Percentiles rank a stretch among this genome's conserved stretches.
phyloP scores from a whole-genome alignment of 345 rosid species.

The Melaleuca alternifolia region DNA sequence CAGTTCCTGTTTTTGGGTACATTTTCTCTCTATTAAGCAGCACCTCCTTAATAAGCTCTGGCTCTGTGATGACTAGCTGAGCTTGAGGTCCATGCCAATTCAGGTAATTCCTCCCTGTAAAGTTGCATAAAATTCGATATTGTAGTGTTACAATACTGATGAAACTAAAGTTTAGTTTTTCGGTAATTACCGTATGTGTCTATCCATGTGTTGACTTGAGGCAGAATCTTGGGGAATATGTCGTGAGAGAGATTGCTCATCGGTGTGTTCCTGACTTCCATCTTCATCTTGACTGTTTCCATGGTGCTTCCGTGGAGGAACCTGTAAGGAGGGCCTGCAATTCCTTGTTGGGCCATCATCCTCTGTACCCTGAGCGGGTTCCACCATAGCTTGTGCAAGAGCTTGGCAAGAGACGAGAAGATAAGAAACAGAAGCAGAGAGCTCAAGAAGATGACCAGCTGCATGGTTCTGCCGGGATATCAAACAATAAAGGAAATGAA shows the following conservation, averaged over 20 bases:
- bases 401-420: background rate
- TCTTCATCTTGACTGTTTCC: background rate
- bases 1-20: background rate
- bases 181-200: background rate
- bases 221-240: background rate
- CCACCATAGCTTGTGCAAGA: conserved; percentile 8
- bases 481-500: background rate
- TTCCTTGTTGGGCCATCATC: conserved; percentile 5
- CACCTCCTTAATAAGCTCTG: background rate
- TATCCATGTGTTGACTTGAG: conserved; percentile 1
- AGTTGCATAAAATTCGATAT: background rate
- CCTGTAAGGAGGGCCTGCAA: conserved; percentile 2
- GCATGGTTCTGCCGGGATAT: background rate
- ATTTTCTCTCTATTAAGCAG: conserved; percentile 12
- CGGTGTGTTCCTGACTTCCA: background rate
- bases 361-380: background rate
- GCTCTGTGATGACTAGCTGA: background rate
- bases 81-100: background rate
- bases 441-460: background rate
- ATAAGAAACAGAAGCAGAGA: background rate
- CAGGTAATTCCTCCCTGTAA: background rate
- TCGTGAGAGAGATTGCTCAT: conserved; percentile 1
- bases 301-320: conserved; percentile 7
- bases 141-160: background rate
- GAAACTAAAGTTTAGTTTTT: background rate